Evolutionary conservation across 2,329 filamentous ascomycete species (phyloP), one percentile per base, ranked within the genome.

Genomic region (Stemphylium beticola): DNA sequence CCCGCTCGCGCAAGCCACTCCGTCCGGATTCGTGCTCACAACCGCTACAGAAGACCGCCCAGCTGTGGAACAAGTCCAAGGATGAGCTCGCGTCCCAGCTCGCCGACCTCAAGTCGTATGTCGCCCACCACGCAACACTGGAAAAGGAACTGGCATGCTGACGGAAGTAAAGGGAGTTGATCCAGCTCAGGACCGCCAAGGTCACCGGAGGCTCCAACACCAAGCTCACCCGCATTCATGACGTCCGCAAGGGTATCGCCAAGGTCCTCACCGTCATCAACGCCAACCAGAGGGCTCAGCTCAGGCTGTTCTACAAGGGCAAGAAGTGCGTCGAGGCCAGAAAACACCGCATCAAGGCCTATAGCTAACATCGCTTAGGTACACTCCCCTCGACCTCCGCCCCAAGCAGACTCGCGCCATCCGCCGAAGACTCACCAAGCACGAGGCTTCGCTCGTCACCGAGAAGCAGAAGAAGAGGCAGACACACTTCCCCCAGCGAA

Each of bases 41-140:
- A 60, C 60, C 69, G 38, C 55, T 60, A 59, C 61, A 74, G 72
- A 98, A 97, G 90, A 88, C 93, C 81, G 87, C 87, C 83, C 87
- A 91, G 84, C 92, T 99, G 82, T 98, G 95, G 95, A 88, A 87
- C 85, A 99, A 99, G 92, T 93, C 87, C 89, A 98, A 98, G 89
- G 92, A 96, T 78, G 96, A 99, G 76, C 87, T 99, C 82, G 87
- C 87, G 62, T 97, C 91, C 87, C 89, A 75, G 70, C 64, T 75
- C 67, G 52, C 65, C 53, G 71, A 74, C 60, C 62, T 75, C 62
- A 75, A 75, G 65, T 68, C 72, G 71, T 75, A 64, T 47, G 72
- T 75, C 50, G 52, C 51, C 60, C 52, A 33, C 54, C 37, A 36
- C 34, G 18, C 31, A 46, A 47, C 15, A 60, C 22, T 52, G 15